These are phyloP conservation scores for Mucor circinelloides DNA, from an alignment of 371 early-diverging fungal species.

Conservation along the genomic window DNA sequence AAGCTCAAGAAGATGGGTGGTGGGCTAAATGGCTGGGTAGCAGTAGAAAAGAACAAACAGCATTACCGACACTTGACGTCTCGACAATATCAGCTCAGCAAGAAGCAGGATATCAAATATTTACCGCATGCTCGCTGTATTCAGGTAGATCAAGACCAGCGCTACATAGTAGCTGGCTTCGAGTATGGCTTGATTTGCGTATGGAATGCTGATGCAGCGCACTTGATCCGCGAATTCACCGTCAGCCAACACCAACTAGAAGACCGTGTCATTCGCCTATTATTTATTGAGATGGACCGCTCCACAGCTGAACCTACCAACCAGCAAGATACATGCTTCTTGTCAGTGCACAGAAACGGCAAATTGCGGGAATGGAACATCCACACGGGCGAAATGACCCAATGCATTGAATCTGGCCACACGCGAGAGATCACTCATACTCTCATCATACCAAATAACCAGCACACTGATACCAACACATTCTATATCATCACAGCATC, in stretches of 20 bases:
- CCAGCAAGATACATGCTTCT: background rate
- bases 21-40: constrained; percentile 11
- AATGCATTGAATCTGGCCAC: constrained; percentile 29
- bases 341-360: constrained; percentile 42
- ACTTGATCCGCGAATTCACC: constrained; percentile 25
- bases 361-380: constrained; percentile 42
- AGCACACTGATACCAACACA: background rate
- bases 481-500: constrained; percentile 32
- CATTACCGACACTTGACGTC: background rate
- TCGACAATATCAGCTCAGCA: background rate
- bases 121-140: constrained; percentile 24
- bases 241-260: background rate
- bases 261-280: constrained; percentile 5
- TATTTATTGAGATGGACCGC: background rate
- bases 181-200: constrained; percentile 40
- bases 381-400: constrained; percentile 34
- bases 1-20: constrained; percentile 14
- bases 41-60: constrained; percentile 8
- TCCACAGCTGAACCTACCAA: background rate
- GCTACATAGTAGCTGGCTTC: constrained; percentile 37
- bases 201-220: constrained; percentile 30
- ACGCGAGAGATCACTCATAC: constrained; percentile 24
- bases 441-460: constrained; percentile 22
- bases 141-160: constrained; percentile 30
- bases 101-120: background rate